Base-by-base conservation (phyloP, 192 early-diverging fungal species). In the Podila epicladia region DNA sequence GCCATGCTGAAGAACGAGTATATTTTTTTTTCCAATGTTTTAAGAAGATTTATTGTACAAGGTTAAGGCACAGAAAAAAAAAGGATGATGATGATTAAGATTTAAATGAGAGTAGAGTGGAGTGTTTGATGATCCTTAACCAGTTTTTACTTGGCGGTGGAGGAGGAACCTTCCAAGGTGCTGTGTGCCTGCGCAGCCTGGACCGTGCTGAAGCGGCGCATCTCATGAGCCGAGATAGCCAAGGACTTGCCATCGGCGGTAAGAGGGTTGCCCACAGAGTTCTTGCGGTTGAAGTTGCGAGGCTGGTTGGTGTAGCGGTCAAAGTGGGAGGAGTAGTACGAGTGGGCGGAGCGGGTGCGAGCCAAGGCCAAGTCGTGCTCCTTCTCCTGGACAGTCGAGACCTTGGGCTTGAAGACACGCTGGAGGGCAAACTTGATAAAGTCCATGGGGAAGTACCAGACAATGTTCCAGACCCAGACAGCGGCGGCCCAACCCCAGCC, bases 401-500 rank as follows among this genome's bases (percentile, higher is more conserved):
- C 29, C 13, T 61, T 86, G 78, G 90, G 91, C 73, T 91, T 85
- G 82, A 92, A 88, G 66, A 87, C 17, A 12, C 64, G 61, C 45
- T 87, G 89, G 83, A 93, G 90, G 72, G 73, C 89, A 75, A 93
- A 92, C 87, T 94, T 94, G 90, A 94, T 86, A 67, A 93, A 87
- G 82, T 94, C 93, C 59, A 94, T 77, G 33, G 92, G 93, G 60
- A 92, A 69, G 72, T 92, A 93, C 92, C 92, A 93, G 65, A 94
- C 75, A 69, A 94, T 88, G 89, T 93, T 92, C 91, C 90, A 92
- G 85, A 94, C 87, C 91, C 92, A 94, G 76, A 89, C 91, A 64
- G 89, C 88, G 67, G 88, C 89, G 62, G 89, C 92, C 92, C 91
- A 92, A 65, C 87, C 82, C 92, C 92, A 93, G 65, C 92, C 92